These are phyloP conservation scores for Xylaria venustula DNA, from an alignment of 495 filamentous ascomycete genomes.

Conservation along the genomic window DNA sequence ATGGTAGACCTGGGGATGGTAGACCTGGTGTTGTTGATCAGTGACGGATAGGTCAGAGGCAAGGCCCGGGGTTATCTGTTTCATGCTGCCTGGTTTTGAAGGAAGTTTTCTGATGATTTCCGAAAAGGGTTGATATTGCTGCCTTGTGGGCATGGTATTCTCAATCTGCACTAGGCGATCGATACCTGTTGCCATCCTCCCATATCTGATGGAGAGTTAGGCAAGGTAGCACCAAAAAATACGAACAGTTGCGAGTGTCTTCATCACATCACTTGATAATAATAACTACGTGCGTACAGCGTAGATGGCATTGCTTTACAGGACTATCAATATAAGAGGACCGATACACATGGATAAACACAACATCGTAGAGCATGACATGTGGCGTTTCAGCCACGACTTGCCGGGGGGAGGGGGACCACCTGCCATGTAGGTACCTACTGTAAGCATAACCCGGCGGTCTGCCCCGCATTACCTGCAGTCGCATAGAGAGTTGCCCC, in stretches of 20 bases:
- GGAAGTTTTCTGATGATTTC: neutral
- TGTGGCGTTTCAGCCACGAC: slow-evolving; percentile 23
- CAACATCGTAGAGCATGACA: no score
- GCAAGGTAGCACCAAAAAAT: neutral
- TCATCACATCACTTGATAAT: neutral
- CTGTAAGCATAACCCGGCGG: no score
- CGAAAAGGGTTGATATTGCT: neutral
- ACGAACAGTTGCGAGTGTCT: neutral
- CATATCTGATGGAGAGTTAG: neutral
- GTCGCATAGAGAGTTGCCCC: slow-evolving; percentile 2
- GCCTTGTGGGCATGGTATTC: slow-evolving; percentile 2
- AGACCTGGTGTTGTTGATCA: no score
- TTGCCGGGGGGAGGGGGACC: no score
- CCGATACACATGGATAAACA: no score
- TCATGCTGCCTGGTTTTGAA: neutral
- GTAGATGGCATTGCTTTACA: neutral
- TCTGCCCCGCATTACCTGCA: no score
- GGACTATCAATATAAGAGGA: no score
- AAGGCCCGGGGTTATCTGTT: neutral
- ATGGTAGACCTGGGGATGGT: no score
- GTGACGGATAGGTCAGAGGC: no score
- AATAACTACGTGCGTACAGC: neutral
- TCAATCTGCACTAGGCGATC: neutral
- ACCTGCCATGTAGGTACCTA: no score
- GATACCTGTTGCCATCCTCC: neutral